Percentiles rank a stretch among this genome's conserved stretches.
These are phyloP conservation scores for Ceratocystis destructans DNA, from an alignment of 2,329 filamentous ascomycete genomes.

Conservation along the genomic window DNA sequence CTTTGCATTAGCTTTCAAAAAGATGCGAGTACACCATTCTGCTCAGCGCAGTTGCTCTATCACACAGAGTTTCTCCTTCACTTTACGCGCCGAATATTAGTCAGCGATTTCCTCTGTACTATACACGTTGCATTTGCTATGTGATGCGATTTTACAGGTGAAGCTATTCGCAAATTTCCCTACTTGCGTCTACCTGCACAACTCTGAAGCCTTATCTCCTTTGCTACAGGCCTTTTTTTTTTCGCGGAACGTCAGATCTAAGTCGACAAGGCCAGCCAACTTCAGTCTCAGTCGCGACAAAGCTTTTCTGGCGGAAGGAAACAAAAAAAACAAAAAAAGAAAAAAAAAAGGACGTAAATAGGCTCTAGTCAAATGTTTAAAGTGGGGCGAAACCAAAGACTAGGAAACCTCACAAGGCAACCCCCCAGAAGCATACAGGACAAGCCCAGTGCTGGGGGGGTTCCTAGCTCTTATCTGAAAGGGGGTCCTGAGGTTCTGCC, in stretches of 20 bases:
- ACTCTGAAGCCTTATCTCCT: not conserved
- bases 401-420: not conserved
- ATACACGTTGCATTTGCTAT: not conserved
- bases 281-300: not conserved
- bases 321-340: not conserved
- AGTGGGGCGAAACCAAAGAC: not conserved
- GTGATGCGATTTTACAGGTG: not conserved
- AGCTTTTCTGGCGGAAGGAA: not conserved
- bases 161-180: not conserved
- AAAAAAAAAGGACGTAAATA: not conserved
- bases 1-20: not conserved
- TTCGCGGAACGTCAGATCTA: not conserved
- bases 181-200: not conserved
- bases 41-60: not conserved
- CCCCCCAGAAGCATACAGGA: too few relatives aligned
- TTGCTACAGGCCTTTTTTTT: not conserved
- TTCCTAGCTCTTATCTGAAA: not conserved
- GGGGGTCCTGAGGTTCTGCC: not conserved
- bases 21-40: not conserved
- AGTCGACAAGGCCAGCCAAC: not conserved
- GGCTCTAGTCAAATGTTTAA: not conserved
- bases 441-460: too few relatives aligned
- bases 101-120: not conserved
- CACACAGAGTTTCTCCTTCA: not conserved
- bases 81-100: not conserved